Percentiles rank a stretch among this genome's conserved stretches.
phyloP scores from a whole-genome alignment of 768 basidiomycete species.

The Hemileccinum impolitum region DNA sequence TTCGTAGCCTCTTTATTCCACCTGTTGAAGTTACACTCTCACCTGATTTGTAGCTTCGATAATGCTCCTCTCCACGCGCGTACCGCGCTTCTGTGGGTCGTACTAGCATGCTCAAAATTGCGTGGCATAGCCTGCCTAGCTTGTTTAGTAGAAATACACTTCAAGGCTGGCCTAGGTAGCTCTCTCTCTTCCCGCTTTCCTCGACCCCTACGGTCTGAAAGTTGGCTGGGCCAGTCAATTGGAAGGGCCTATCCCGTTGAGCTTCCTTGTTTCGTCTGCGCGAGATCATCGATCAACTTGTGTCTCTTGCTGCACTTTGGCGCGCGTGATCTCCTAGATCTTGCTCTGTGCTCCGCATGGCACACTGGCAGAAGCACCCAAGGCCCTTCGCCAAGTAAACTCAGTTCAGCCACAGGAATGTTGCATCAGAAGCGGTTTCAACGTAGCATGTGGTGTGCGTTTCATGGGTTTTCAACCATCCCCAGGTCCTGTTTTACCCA shows the following conservation, averaged over 20 bases:
- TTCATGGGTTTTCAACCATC: neutral
- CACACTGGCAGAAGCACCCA: no score
- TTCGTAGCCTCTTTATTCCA: neutral
- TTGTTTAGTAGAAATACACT: neutral
- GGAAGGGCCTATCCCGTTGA: neutral
- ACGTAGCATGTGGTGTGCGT: no score
- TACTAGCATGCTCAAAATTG: neutral
- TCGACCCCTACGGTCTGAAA: no score
- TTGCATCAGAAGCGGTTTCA: no score
- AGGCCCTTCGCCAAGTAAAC: no score
- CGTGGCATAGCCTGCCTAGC: neutral
- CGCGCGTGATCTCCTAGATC: no score
- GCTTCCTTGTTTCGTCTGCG: no score
- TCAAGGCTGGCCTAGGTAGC: no score
- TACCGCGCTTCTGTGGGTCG: neutral
- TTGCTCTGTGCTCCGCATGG: no score
- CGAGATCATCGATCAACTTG: no score
- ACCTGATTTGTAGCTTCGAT: constrained; percentile 5
- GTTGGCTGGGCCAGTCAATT: neutral
- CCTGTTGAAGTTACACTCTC: neutral
- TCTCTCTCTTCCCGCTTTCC: neutral
- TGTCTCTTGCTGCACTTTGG: no score
- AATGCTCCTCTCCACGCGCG: neutral
- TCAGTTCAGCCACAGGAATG: no score
- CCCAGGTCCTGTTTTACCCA: neutral